Percentiles rank a stretch among this genome's conserved stretches.
These are phyloP conservation scores for Tylopilus sp. DNA, from an alignment of 768 basidiomycete genomes.

Conservation along the genomic window DNA sequence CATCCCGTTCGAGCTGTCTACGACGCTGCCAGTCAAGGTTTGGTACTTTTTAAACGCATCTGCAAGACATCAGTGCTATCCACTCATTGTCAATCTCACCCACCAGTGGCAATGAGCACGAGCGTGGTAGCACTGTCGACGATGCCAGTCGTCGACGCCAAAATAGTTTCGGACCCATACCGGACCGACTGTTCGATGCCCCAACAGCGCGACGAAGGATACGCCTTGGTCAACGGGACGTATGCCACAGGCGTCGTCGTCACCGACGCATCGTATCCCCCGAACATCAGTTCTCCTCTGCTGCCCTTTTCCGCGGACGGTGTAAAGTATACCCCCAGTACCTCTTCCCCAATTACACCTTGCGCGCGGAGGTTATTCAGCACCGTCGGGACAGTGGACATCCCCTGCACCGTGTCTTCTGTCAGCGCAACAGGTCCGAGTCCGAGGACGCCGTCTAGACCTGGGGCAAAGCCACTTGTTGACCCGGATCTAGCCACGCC, in stretches of 20 bases:
- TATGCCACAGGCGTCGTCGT: slow-evolving; percentile 18
- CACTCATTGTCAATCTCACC: neutral
- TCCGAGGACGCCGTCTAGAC: slow-evolving; percentile 38
- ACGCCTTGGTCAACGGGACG: slow-evolving; percentile 20
- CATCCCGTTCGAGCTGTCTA: neutral
- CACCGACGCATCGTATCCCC: slow-evolving; percentile 18
- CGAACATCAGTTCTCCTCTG: slow-evolving; percentile 28
- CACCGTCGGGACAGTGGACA: slow-evolving; percentile 30
- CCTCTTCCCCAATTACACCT: slow-evolving; percentile 24
- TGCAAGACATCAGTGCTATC: neutral
- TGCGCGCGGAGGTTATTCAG: slow-evolving; percentile 33
- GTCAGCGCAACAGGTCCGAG: slow-evolving; percentile 35
- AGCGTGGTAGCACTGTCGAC: slow-evolving; percentile 32
- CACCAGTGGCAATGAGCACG: slow-evolving; percentile 22
- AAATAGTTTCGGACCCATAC: slow-evolving; percentile 23
- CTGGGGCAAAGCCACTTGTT: slow-evolving; percentile 15
- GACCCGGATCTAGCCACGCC: slow-evolving; percentile 32
- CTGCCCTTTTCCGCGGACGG: slow-evolving; percentile 6
- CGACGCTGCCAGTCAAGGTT: neutral
- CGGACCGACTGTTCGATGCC: slow-evolving; percentile 31
- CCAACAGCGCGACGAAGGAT: slow-evolving; percentile 27
- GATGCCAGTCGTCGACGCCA: slow-evolving; percentile 29
- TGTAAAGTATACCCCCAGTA: slow-evolving; percentile 34
- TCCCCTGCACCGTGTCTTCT: slow-evolving; percentile 14
- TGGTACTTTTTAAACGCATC: neutral